Evolutionary conservation across 257 asterid species (phyloP), one percentile per base, ranked within the genome.

Genomic region (Ocimum tenuiflorum): DNA sequence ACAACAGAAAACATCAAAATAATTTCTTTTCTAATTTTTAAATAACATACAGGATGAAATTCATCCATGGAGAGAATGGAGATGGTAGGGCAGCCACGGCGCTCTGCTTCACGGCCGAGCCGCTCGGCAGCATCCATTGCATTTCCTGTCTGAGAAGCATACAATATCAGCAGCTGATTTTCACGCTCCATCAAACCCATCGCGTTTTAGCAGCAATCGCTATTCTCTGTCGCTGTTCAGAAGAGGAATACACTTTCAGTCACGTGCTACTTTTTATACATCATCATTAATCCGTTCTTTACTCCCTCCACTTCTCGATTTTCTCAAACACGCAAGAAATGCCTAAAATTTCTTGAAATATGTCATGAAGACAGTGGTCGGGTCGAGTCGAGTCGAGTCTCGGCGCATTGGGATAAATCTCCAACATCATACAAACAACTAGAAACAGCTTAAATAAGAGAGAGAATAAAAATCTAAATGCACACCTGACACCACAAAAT

Each of bases 61-160:
- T 87, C 95, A 52, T 87, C 91, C 33, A 89, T 23, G 22, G 96
- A 82, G 67, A 81, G 83, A 63, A 87, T 83, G 27, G 83, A 55
- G 59, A 78, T 82, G n/a, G 68, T 58, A 5, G 92, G 87, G 77
- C 96, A 91, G 70, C 87, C 80, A 46, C 91, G 87, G 67, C 91
- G 92, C 69, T 91, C 95, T 1, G 96, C 96, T 76, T 91, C 96
- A 4, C 98, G 95, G 71, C 89, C 88, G 50, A 91, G 57, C 57
- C 85, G 77, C 76, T 89, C 95, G 1, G 98, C 98, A 22, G 81
- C 96, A 67, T 91, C 98, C 55, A 85, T 75, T 20, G 98, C 91
- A 66, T 91, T 91, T 52, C 98, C 98, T 2, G 96, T 91, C 69
- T 91, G 85, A 0, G 98, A 86, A 70, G 98, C 98, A 68, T 85